Conservation (phyloP, 1,284 basidiomycete species). For the Meripilus lineatus region DNA sequence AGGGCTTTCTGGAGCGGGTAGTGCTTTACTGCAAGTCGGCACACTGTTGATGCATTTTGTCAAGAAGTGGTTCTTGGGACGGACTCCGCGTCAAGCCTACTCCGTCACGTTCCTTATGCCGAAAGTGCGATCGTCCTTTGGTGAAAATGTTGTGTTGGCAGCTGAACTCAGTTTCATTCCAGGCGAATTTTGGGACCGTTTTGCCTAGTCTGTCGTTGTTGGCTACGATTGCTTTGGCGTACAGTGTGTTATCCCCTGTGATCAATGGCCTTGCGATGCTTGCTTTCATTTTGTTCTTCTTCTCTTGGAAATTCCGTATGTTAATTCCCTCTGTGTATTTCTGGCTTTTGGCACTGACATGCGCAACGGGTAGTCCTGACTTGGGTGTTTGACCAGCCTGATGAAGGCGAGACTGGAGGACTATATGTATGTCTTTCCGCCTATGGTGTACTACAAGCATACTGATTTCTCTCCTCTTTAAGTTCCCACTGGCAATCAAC, state of each 20-base stretch:
- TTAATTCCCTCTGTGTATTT: not conserved
- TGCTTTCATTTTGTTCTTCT: conserved; percentile 59
- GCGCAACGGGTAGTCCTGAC: conserved; percentile 35
- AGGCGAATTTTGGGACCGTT: conserved; percentile 42
- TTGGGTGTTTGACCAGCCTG: conserved; percentile 56
- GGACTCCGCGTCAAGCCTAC: conserved; percentile 50
- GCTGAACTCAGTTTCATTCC: not conserved
- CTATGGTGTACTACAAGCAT: conserved; percentile 26
- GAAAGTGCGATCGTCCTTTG: conserved; percentile 9
- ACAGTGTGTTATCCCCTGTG: conserved; percentile 70
- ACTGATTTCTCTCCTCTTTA: conserved; percentile 33
- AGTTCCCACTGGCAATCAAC: conserved; percentile 78
- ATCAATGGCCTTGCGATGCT: conserved; percentile 66
- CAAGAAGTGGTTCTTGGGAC: conserved; percentile 49
- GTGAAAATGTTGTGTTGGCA: not conserved
- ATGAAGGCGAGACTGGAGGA: conserved; percentile 40
- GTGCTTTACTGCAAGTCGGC: conserved; percentile 58
- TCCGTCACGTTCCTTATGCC: conserved; percentile 29
- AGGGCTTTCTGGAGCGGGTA: conserved; percentile 51
- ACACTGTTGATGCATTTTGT: conserved; percentile 64
- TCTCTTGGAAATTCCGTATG: conserved; percentile 62
- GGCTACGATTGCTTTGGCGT: conserved; percentile 53
- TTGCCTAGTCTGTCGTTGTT: conserved; percentile 46
- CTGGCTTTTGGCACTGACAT: not conserved
- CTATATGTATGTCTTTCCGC: conserved; percentile 26